Evolutionary conservation across 352 stramenopile genomes (phyloP).

Genomic region (Pythium scleroteichum): DNA sequence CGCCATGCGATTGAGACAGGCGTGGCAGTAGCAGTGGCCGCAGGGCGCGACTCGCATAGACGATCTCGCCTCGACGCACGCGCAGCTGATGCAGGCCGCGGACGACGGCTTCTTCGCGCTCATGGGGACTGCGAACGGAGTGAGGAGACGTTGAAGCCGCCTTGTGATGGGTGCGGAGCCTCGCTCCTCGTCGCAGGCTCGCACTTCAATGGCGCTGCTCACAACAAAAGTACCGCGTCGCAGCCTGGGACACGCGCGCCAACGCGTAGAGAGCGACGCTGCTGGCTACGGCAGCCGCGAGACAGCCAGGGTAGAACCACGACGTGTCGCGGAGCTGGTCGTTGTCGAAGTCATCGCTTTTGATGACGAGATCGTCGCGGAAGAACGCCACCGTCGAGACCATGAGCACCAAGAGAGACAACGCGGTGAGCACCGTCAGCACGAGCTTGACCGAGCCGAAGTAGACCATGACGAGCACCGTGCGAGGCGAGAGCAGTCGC

Average conservation of each 20-base stretch:
- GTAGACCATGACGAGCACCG: conserved; percentile 41
- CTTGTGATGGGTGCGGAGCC: conserved; percentile 3
- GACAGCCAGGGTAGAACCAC: conserved; percentile 7
- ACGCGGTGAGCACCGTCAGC: conserved; percentile 34
- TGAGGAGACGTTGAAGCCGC: no score
- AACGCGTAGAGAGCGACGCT: conserved; percentile 31
- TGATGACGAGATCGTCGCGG: conserved; percentile 29
- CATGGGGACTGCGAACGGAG: no score
- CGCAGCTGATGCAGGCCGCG: conserved; percentile 49
- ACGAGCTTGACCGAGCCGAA: conserved; percentile 48
- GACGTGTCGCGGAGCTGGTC: conserved; percentile 23
- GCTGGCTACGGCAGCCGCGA: conserved; percentile 1
- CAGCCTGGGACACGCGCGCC: conserved; percentile 39
- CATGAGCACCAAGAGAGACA: conserved; percentile 32
- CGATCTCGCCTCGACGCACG: conserved; percentile 18
- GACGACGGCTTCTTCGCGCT: background rate
- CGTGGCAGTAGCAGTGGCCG: conserved; percentile 58
- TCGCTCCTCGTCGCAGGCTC: background rate
- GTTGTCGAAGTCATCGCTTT: conserved; percentile 17
- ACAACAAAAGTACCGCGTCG: conserved; percentile 66
- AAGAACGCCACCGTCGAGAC: conserved; percentile 38
- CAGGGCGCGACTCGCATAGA: conserved; percentile 45
- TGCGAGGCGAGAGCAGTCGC: conserved; percentile 15
- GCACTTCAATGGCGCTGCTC: conserved; percentile 15
- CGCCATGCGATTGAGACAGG: conserved; percentile 62